phyloP scores from a whole-genome alignment of 345 rosid genomes.

The Syzygium oleosum region DNA sequence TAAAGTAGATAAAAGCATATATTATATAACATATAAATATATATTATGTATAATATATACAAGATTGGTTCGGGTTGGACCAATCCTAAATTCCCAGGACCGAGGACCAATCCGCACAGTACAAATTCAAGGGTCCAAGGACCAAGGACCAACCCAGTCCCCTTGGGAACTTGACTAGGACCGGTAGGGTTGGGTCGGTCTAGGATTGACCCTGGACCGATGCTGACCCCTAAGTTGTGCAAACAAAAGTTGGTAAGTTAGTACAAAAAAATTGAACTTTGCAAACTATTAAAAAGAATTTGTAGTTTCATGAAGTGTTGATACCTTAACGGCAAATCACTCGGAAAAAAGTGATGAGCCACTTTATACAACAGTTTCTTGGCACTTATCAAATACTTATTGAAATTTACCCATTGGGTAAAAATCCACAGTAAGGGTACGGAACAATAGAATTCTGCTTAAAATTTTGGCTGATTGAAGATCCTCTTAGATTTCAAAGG shows the following conservation, averaged over 20 bases:
- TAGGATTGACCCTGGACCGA: too few relatives aligned
- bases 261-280: background rate
- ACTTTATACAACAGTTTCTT: background rate
- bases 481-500: background rate
- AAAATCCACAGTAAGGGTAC: background rate
- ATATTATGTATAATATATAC: too few relatives aligned
- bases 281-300: background rate
- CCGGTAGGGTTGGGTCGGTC: too few relatives aligned
- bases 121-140: too few relatives aligned
- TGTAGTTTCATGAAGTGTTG: background rate
- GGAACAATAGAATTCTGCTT: background rate
- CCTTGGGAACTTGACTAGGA: too few relatives aligned
- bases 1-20: too few relatives aligned
- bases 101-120: too few relatives aligned
- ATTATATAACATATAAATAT: too few relatives aligned
- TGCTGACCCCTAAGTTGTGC: background rate
- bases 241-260: background rate
- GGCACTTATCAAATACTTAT: background rate
- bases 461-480: background rate
- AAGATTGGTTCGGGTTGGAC: too few relatives aligned
- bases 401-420: background rate
- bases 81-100: too few relatives aligned
- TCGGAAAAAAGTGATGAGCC: background rate
- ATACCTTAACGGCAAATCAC: background rate
- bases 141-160: too few relatives aligned